Conservation (phyloP, 169 alveolate species). For the Eimeria sp. region DNA sequence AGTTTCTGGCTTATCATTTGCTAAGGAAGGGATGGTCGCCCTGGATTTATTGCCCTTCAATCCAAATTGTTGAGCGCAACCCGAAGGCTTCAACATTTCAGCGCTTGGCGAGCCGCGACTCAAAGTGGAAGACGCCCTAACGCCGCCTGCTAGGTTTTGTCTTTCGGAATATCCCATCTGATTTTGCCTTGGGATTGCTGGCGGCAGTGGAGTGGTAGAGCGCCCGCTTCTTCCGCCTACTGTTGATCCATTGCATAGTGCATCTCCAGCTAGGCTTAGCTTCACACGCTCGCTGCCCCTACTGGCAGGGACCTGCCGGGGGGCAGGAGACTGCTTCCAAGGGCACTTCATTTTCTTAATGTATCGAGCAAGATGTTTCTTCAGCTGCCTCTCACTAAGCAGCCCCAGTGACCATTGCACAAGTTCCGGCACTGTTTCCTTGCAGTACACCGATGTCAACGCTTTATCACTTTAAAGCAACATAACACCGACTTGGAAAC, state of each 20-base stretch:
- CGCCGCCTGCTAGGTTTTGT: background rate
- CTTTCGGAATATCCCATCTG: background rate
- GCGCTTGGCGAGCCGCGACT: background rate
- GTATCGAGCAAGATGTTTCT: background rate
- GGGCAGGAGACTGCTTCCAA: background rate
- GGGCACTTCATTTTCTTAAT: conserved; percentile 14
- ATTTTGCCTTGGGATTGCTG: background rate
- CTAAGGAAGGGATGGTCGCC: background rate
- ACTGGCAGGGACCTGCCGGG: background rate
- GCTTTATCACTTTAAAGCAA: background rate
- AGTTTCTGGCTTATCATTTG: background rate
- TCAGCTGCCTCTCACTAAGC: background rate
- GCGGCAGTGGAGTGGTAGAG: conserved; percentile 1
- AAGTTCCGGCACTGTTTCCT: background rate
- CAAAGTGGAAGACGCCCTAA: background rate
- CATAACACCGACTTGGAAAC: background rate
- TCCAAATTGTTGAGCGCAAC: conserved; percentile 1
- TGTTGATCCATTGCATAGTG: conserved; percentile 7
- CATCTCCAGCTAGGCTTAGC: conserved; percentile 19
- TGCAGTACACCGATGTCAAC: background rate
- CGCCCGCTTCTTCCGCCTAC: background rate
- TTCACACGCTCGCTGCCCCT: conserved; percentile 13
- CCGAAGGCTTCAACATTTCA: background rate
- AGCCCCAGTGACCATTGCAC: conserved; percentile 1
- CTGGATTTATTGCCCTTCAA: background rate